Evolutionary conservation across 2,329 filamentous ascomycete genomes (phyloP).

Genomic region (Fusarium chuoi): DNA sequence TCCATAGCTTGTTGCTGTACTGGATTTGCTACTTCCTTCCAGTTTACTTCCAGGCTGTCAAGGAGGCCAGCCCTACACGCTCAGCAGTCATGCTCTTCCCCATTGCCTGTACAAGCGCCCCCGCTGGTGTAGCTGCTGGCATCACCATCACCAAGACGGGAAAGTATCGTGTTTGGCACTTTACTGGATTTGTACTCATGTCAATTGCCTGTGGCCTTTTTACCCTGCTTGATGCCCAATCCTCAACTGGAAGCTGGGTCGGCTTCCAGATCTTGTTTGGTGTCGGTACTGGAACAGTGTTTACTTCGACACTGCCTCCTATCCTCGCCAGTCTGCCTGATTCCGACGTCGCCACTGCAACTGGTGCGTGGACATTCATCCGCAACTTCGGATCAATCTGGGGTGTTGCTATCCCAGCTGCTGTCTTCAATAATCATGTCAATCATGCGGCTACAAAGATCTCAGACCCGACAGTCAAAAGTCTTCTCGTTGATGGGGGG

Average conservation of each 20-base stretch:
- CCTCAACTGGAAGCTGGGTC: constrained; percentile 53
- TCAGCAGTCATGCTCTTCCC: constrained; percentile 49
- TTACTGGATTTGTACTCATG: constrained; percentile 49
- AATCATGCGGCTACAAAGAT: constrained; percentile 9
- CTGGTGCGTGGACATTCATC: constrained; percentile 57
- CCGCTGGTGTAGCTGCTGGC: constrained; percentile 41
- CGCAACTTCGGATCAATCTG: constrained; percentile 59
- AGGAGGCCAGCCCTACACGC: constrained; percentile 45
- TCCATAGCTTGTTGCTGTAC: constrained; percentile 44
- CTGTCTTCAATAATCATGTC: constrained; percentile 48
- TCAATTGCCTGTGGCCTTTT: constrained; percentile 55
- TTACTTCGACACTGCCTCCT: constrained; percentile 55
- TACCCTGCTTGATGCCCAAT: constrained; percentile 51
- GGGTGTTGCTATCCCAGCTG: constrained; percentile 56
- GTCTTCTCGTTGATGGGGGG: constrained; percentile 28
- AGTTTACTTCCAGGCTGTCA: constrained; percentile 60
- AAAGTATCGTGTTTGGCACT: constrained; percentile 47
- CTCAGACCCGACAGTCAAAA: constrained; percentile 7
- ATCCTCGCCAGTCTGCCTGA: constrained; percentile 54
- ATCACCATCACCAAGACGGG: constrained; percentile 47
- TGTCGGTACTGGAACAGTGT: constrained; percentile 54
- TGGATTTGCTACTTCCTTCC: constrained; percentile 56
- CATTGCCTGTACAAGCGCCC: constrained; percentile 37
- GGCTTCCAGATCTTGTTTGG: constrained; percentile 54
- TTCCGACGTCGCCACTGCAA: constrained; percentile 50